Evolutionary conservation across 108 stramenopile genomes (phyloP), one percentile per base, ranked within the genome.

Genomic region (Cyclotella sp.): DNA sequence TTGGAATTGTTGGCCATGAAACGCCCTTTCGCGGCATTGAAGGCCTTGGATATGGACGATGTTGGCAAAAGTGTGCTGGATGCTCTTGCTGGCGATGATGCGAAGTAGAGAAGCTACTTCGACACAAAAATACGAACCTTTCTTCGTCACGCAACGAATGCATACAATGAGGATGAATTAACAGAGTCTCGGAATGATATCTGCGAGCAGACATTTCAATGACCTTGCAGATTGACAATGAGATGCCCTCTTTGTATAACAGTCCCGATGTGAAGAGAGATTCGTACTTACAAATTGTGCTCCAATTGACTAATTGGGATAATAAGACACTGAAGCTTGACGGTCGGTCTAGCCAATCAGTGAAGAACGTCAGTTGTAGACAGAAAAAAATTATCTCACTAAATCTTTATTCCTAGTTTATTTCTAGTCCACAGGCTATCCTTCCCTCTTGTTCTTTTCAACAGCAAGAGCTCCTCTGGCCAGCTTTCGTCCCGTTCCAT

Each of bases 1-100:
- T 80, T 96, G 51, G 89, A 91, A 63, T 84, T 96, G 41, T 49
- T 90, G 42, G 91, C 74, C 4, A 74, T 96, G 88, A 89, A 90
- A 47, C 88, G 95, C 27, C 95, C 95, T 15, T 96, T 96, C 70
- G 82, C 91, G 13, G 70, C 83, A 40, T 87, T 96, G 68, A 93
- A 93, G 83, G 89, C 88, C 15, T 80, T 96, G 61, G 95, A 96
- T 81, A 94, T 96, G 89, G 93, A 96, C 45, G 63, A 47, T 64
- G 34, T 64, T 57, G 83, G 75, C 59, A 76, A 75, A 51, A 73
- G 87, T 62, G 79, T 93, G 28, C 49, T 89, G 22, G 70, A 68
- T 29, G 58, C 74, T 44, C 63, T 64, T 24, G 6, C n/a, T 15
- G 5, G 40, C 39, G 30, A 40, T 16, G 34, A 21, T 62, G 63